Conservation (phyloP, 2,329 filamentous ascomycete species). For the Aspergillus niger region DNA sequence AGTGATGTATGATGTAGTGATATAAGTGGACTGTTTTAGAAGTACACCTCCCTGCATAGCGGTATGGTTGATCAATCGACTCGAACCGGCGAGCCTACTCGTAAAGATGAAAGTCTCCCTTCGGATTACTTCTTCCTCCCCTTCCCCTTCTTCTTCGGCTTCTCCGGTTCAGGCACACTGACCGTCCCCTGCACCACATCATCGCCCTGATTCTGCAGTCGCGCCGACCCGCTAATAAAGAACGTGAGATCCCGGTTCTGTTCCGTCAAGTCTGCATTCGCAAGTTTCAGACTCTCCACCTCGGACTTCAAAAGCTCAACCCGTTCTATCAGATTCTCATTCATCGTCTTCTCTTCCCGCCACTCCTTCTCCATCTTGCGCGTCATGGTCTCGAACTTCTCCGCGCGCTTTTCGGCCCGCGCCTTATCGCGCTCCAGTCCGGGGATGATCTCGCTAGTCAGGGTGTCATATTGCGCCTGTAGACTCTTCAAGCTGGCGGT, state of each 20-base stretch:
- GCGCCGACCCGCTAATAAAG: constrained; percentile 83
- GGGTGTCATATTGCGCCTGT: constrained; percentile 54
- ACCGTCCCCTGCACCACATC: constrained; percentile 73
- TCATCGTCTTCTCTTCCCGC: constrained; percentile 84
- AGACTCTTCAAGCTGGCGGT: constrained; percentile 58
- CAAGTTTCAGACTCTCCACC: constrained; percentile 56
- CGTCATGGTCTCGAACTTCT: constrained; percentile 74
- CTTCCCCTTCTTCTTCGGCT: constrained; percentile 48
- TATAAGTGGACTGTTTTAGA: not conserved
- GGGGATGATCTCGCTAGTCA: constrained; percentile 62
- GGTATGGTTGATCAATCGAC: not conserved
- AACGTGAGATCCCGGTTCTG: constrained; percentile 85
- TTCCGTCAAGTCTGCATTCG: constrained; percentile 75
- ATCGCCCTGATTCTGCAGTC: constrained; percentile 70
- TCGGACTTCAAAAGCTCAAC: constrained; percentile 67
- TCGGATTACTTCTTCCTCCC: constrained; percentile 14
- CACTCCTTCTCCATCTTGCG: constrained; percentile 73
- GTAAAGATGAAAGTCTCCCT: not conserved
- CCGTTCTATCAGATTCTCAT: constrained; percentile 76
- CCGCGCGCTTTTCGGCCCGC: constrained; percentile 67
- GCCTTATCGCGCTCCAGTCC: constrained; percentile 71
- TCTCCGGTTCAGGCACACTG: constrained; percentile 59
- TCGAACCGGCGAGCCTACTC: not conserved
- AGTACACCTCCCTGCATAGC: not conserved
- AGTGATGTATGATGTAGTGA: not conserved